Evolutionary conservation across 2,329 filamentous ascomycete species (phyloP).

Genomic region (Acarospora socialis): DNA sequence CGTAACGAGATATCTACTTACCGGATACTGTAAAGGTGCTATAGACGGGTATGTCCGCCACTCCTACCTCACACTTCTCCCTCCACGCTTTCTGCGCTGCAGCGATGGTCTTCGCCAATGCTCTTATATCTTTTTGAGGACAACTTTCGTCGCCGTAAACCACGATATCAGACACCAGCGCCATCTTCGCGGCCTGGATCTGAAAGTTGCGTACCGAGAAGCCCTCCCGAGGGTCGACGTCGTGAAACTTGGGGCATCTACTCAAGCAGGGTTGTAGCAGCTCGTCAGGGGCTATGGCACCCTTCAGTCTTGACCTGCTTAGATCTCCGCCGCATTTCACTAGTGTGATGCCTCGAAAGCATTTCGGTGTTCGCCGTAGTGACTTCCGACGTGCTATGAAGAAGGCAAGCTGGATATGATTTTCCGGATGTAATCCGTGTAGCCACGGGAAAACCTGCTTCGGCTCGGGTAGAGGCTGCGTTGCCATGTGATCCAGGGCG

Average conservation of each 20-base stretch:
- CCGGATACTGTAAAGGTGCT: conserved; percentile 69
- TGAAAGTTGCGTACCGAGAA: conserved; percentile 97
- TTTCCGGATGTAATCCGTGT: conserved; percentile 79
- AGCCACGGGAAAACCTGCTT: conserved; percentile 91
- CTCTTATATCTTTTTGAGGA: conserved; percentile 48
- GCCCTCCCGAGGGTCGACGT: conserved; percentile 73
- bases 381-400: conserved; percentile 65
- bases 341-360: conserved; percentile 65
- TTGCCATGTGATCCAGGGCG: conserved; percentile 61
- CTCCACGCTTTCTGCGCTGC: conserved; percentile 65
- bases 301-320: conserved; percentile 61
- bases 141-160: conserved; percentile 67
- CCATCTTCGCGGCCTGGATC: conserved; percentile 81
- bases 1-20: conserved; percentile 25
- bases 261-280: conserved; percentile 44
- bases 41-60: conserved; percentile 47
- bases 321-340: conserved; percentile 84
- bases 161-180: conserved; percentile 78
- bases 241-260: conserved; percentile 52
- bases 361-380: conserved; percentile 57
- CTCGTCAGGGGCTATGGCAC: conserved; percentile 70
- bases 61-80: conserved; percentile 42
- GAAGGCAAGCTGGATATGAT: conserved; percentile 78
- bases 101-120: conserved; percentile 50
- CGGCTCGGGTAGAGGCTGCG: conserved; percentile 70